Evolutionary conservation across 2,329 filamentous ascomycete species (phyloP).

Genomic region (Exophiala spinifera): DNA sequence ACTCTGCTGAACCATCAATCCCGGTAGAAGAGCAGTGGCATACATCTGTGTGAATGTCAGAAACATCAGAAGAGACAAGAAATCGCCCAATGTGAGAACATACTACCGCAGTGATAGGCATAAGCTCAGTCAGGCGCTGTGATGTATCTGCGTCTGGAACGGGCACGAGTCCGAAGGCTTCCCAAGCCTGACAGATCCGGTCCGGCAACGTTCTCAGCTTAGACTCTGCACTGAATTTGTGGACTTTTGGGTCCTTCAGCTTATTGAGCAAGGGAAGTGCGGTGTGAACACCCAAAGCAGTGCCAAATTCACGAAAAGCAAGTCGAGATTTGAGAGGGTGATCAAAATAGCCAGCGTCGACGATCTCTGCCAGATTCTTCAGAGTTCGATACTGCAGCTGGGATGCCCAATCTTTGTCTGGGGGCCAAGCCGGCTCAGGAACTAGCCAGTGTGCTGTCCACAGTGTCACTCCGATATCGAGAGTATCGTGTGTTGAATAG

Average conservation of each 20-base stretch:
- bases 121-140: slow-evolving; percentile 43
- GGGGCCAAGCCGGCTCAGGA: slow-evolving; percentile 24
- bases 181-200: slow-evolving; percentile 17
- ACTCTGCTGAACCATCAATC: slow-evolving; percentile 34
- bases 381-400: slow-evolving; percentile 32
- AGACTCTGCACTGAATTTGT: too few species aligned
- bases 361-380: slow-evolving; percentile 33
- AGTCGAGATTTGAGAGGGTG: slow-evolving; percentile 39
- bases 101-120: slow-evolving; percentile 51
- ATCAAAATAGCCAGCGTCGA: slow-evolving; percentile 34
- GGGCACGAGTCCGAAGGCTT: slow-evolving; percentile 20
- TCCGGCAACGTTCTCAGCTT: slow-evolving; percentile 7
- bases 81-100: not conserved
- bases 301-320: slow-evolving; percentile 56
- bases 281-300: slow-evolving; percentile 49
- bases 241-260: slow-evolving; percentile 9
- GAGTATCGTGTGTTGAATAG: slow-evolving; percentile 47
- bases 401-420: slow-evolving; percentile 47
- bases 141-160: slow-evolving; percentile 33
- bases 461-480: slow-evolving; percentile 60
- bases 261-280: slow-evolving; percentile 18
- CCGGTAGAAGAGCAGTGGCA: slow-evolving; percentile 53
- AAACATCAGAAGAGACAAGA: not conserved
- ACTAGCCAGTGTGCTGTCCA: slow-evolving; percentile 55
- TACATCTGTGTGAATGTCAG: slow-evolving; percentile 46